Evolutionary conservation across 306 rosid genomes (phyloP).

Genomic region (Crotalaria pallida): DNA sequence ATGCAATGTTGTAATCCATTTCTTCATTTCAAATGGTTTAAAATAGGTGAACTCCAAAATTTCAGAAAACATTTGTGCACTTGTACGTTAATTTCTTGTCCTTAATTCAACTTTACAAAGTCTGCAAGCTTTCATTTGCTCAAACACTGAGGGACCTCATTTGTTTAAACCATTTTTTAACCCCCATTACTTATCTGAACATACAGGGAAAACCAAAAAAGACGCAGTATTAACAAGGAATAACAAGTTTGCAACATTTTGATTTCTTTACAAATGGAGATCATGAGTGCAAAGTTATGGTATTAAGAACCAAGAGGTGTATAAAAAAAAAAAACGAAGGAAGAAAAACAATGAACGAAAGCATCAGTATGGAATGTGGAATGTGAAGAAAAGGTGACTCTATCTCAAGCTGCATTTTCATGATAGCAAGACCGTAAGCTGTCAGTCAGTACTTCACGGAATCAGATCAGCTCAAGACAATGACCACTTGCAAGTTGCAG

Average conservation of each 20-base stretch:
- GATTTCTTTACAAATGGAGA: neutral
- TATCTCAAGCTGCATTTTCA: neutral
- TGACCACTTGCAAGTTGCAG: neutral
- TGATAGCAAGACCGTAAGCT: neutral
- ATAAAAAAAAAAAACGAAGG: neutral
- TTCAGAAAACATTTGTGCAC: neutral
- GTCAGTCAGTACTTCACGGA: slow-evolving; percentile 9
- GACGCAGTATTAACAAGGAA: neutral
- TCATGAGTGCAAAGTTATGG: neutral
- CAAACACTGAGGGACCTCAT: too few relatives aligned
- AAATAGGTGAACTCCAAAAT: too few relatives aligned
- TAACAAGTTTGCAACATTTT: neutral
- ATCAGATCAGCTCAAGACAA: slow-evolving; percentile 16
- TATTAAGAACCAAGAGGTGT: neutral
- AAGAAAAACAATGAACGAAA: neutral
- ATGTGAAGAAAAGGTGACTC: neutral
- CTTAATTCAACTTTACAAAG: neutral
- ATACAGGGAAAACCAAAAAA: neutral
- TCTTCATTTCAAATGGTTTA: neutral
- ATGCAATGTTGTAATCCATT: neutral
- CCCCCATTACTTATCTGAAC: neutral
- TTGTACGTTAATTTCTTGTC: neutral
- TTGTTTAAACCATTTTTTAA: neutral
- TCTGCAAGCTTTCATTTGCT: neutral
- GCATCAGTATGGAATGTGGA: neutral